These are phyloP conservation scores for Protomyces inouyei DNA, from an alignment of 1,139 yeast genomes.

Conservation along the genomic window DNA sequence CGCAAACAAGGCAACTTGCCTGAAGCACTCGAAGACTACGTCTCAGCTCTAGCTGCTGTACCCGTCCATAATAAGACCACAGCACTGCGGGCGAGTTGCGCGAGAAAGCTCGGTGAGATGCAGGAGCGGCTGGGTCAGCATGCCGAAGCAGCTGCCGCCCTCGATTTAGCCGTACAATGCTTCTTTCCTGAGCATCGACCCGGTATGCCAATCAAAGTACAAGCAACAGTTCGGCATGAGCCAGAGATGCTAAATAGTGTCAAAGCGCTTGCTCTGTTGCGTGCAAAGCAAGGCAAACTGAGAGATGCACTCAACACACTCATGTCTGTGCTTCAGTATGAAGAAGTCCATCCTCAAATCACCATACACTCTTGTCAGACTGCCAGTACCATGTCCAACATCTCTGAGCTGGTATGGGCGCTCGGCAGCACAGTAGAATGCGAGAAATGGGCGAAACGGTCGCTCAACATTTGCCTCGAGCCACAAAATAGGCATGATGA, in stretches of 20 bases:
- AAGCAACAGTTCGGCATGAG: neutral
- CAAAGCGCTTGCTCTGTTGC: constrained; percentile 14
- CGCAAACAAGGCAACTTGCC: neutral
- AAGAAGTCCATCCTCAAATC: constrained; percentile 3
- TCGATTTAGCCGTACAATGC: constrained; percentile 11
- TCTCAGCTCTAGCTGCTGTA: neutral
- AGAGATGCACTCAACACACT: constrained; percentile 10
- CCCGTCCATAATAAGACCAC: neutral
- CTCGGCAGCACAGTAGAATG: constrained; percentile 16
- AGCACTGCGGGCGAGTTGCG: constrained; percentile 3
- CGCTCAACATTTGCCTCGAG: constrained; percentile 3
- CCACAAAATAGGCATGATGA: constrained; percentile 7
- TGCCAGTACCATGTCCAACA: constrained; percentile 22
- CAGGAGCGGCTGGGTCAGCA: constrained; percentile 6
- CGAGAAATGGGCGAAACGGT: constrained; percentile 5
- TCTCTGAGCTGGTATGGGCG: constrained; percentile 20
- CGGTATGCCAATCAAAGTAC: constrained; percentile 1
- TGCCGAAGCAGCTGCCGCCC: constrained; percentile 2
- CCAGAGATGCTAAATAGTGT: constrained; percentile 10
- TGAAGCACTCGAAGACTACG: constrained; percentile 1
- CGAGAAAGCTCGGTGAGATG: constrained; percentile 17
- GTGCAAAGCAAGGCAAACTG: constrained; percentile 8
- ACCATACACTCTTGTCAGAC: constrained; percentile 9
- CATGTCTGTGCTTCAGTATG: constrained; percentile 15
- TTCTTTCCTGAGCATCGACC: constrained; percentile 3